Base-by-base conservation (phyloP, 768 basidiomycete species). In the Kwoniella bestiolae region DNA sequence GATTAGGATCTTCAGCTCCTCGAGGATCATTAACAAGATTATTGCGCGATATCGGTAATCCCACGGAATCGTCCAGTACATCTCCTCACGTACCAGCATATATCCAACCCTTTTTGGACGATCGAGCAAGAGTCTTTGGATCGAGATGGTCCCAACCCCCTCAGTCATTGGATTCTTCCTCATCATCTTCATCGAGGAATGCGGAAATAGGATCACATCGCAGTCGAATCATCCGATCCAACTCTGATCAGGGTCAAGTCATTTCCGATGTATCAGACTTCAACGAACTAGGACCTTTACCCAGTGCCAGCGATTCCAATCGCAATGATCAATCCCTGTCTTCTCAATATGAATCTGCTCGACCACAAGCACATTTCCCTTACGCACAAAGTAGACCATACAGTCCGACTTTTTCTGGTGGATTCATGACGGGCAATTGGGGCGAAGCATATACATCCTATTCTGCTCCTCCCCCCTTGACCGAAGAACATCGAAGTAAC, bases 31-130 rank as follows among this genome's bases (percentile, higher is more conserved):
- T 63, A 16, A 63, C 62, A 32, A 52, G 62, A 9, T 44, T 63
- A 14, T 34, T 63, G 26, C 62, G 53, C 23, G 62, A 63, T 21
- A 63, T 63, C 18, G 53, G 60, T n/a, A 44, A 50, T 44, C 50
- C 52, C 38, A 3, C 56, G 18, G 14, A 35, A 45, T 25, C 38
- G 3, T 16, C 28, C 14, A 25, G 2, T 55, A 41, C 0, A 11
- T 16, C 52, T 34, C n/a, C 52, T 14, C 52, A 34, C 16, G 32
- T 34, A 14, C 52, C 52, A 35, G 31, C 56, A 25, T 44, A 41
- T 45, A 23, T 57, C n/a, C 56, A 57, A 34, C 56, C 56, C 25
- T 23, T 57, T 8, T 31, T 46, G 18, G 9, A 44, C 21, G 28
- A 57, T n/a, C 56, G 56, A 14, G 41, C 44, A 11, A 21, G 28